These are phyloP conservation scores for Aquilaria agallochum DNA, from an alignment of 441 rosid genomes.

Conservation along the genomic window DNA sequence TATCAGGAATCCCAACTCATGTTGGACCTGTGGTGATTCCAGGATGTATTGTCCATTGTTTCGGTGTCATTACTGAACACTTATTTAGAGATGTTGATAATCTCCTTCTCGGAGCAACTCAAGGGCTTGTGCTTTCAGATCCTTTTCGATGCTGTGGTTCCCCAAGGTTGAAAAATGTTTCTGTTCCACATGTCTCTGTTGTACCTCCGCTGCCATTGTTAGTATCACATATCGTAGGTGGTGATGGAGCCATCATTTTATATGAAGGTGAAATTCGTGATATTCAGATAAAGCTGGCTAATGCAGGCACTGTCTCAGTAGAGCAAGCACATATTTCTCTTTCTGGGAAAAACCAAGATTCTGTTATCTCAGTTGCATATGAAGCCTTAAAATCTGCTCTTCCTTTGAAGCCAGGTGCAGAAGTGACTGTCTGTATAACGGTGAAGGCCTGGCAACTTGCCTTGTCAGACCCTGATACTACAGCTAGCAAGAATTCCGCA, in stretches of 20 bases:
- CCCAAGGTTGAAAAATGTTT: conserved; percentile 65
- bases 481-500: conserved; percentile 44
- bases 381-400: conserved; percentile 72
- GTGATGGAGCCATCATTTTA: conserved; percentile 85
- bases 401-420: conserved; percentile 95
- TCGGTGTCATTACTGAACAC: conserved; percentile 96
- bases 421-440: conserved; percentile 77
- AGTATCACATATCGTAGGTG: conserved; percentile 80
- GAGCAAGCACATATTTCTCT: conserved; percentile 91
- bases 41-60: conserved; percentile 92
- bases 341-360: conserved; percentile 95
- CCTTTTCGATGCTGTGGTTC: conserved; percentile 97
- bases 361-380: conserved; percentile 66
- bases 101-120: conserved; percentile 96
- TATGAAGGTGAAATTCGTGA: conserved; percentile 96
- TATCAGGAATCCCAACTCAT: conserved; percentile 92
- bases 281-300: conserved; percentile 79
- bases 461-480: conserved; percentile 50
- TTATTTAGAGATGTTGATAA: conserved; percentile 89
- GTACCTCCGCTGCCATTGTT: conserved; percentile 76
- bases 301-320: conserved; percentile 92
- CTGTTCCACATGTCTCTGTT: conserved; percentile 82
- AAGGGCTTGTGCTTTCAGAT: conserved; percentile 97
- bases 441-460: conserved; percentile 95
- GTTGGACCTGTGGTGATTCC: conserved; percentile 77